phyloP scores from a whole-genome alignment of 169 alveolate species.

The Besnoitia besnoiti region DNA sequence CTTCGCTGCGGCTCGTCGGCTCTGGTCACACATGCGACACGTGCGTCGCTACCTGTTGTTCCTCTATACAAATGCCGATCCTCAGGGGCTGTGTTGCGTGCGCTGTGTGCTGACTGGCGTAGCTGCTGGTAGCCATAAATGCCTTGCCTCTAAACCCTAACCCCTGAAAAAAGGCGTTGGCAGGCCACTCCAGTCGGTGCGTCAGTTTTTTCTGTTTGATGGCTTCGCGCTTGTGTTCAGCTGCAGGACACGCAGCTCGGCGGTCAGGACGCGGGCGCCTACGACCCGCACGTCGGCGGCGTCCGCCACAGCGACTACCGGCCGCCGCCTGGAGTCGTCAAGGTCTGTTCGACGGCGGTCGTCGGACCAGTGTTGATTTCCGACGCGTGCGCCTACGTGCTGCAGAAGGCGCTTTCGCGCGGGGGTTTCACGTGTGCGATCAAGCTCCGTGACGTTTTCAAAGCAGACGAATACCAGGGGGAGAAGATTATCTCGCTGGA shows the following conservation, averaged over 20 bases:
- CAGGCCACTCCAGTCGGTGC: not conserved
- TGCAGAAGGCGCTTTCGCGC: slow-evolving; percentile 36
- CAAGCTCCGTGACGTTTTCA: slow-evolving; percentile 45
- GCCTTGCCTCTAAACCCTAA: not conserved
- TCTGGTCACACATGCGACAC: too few species aligned
- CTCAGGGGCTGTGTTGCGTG: too few species aligned
- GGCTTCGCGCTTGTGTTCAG: not conserved
- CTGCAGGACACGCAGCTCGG: slow-evolving; percentile 31
- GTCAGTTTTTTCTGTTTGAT: not conserved
- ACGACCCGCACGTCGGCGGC: slow-evolving; percentile 46
- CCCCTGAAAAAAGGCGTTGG: not conserved
- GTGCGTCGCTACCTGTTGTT: too few species aligned
- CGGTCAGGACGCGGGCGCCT: slow-evolving; percentile 33
- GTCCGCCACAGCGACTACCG: not conserved
- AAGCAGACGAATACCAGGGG: not conserved
- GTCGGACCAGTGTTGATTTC: slow-evolving; percentile 47
- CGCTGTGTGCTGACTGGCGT: not conserved
- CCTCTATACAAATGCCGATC: too few species aligned
- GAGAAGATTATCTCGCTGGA: not conserved
- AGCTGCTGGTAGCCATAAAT: not conserved
- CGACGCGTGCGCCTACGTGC: not conserved
- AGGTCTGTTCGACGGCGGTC: slow-evolving; percentile 34
- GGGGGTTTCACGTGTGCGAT: slow-evolving; percentile 55
- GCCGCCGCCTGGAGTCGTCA: not conserved
- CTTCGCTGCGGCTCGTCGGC: too few species aligned